Evolutionary conservation across 1,284 basidiomycete species (phyloP).

Genomic region (Porodaedalea pini): DNA sequence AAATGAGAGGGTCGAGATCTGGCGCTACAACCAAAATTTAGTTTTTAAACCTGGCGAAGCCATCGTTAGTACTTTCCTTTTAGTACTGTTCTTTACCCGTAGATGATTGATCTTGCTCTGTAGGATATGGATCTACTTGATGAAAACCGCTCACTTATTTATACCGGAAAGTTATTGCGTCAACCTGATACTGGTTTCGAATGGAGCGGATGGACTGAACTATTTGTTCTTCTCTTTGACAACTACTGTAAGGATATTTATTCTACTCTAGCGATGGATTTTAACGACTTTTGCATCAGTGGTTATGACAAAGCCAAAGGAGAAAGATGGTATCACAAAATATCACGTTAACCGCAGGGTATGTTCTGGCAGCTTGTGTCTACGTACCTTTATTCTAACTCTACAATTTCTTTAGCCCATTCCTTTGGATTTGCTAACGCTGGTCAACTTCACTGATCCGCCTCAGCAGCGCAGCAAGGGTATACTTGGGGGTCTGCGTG

Average conservation of each 20-base stretch:
- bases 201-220: conserved; percentile 79
- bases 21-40: conserved; percentile 77
- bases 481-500: conserved; percentile 53
- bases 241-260: conserved; percentile 70
- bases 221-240: conserved; percentile 87
- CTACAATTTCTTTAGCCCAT: conserved; percentile 59
- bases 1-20: conserved; percentile 83
- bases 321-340: conserved; percentile 68
- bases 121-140: conserved; percentile 87
- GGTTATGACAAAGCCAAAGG: conserved; percentile 82
- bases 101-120: conserved; percentile 16
- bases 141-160: conserved; percentile 78
- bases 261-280: background rate
- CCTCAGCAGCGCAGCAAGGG: conserved; percentile 63
- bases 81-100: background rate
- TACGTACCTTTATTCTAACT: conserved; percentile 4
- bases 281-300: conserved; percentile 44
- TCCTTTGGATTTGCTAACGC: conserved; percentile 79
- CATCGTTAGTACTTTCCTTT: conserved; percentile 52
- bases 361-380: conserved; percentile 29
- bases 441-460: conserved; percentile 77
- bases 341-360: conserved; percentile 80
- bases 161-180: conserved; percentile 76
- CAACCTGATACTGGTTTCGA: conserved; percentile 84
- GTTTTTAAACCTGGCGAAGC: conserved; percentile 76